phyloP scores from a whole-genome alignment of 129 eudicot genomes.

The Logfia minima region DNA sequence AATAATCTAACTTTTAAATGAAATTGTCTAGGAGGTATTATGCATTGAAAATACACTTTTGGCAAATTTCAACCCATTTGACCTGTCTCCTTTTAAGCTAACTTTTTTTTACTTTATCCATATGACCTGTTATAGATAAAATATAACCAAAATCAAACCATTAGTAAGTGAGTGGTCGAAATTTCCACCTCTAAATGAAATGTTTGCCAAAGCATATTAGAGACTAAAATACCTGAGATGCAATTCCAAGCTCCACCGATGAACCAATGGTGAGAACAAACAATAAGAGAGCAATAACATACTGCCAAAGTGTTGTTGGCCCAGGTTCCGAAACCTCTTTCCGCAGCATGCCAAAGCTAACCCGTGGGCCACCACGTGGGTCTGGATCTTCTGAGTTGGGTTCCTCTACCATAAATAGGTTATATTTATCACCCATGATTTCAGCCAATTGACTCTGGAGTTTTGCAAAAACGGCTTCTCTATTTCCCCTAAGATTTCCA shows the following conservation, averaged over 20 bases:
- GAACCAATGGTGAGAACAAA: slow-evolving; percentile 94
- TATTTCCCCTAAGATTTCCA: slow-evolving; percentile 91
- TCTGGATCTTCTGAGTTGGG: slow-evolving; percentile 89
- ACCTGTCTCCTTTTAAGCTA: background rate
- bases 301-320: slow-evolving; percentile 96
- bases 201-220: background rate
- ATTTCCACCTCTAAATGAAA: background rate
- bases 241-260: slow-evolving; percentile 96
- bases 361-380: slow-evolving; percentile 99
- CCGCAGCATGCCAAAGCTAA: slow-evolving; percentile 93
- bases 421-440: slow-evolving; percentile 92
- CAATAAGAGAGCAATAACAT: slow-evolving; percentile 85
- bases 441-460: slow-evolving; percentile 77
- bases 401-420: slow-evolving; percentile 97
- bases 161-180: background rate
- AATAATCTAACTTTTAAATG: background rate
- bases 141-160: background rate
- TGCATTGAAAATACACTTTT: background rate
- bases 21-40: background rate
- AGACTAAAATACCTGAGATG: slow-evolving; percentile 75
- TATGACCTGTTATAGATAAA: background rate
- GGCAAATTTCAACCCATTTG: background rate
- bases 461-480: slow-evolving; percentile 82
- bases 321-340: slow-evolving; percentile 98
- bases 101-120: background rate